Conservation (phyloP, 768 basidiomycete species). For the Naematelia encephala region DNA sequence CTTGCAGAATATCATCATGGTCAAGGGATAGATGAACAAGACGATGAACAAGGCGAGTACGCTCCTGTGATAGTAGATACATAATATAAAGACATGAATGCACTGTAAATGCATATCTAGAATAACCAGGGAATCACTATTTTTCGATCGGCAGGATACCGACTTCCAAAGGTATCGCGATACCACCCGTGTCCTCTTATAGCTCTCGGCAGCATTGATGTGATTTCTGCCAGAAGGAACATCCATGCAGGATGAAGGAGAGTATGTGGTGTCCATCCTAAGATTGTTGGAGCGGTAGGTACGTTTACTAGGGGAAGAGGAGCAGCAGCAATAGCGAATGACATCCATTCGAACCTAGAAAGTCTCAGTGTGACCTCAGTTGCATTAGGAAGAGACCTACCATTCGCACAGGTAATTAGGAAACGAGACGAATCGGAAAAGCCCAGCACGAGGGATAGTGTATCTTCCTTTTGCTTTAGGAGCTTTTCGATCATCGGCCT, state of each 20-base stretch:
- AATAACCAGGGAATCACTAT: slow-evolving; percentile 76
- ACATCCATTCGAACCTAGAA: background rate
- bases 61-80: slow-evolving; percentile 46
- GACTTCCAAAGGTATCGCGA: slow-evolving; percentile 62
- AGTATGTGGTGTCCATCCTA: slow-evolving; percentile 43
- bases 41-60: slow-evolving; percentile 48
- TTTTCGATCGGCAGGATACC: slow-evolving; percentile 73
- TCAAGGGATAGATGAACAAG: slow-evolving; percentile 26
- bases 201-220: slow-evolving; percentile 74
- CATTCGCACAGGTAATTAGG: slow-evolving; percentile 96
- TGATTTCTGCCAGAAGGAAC: slow-evolving; percentile 70
- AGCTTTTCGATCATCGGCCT: slow-evolving; percentile 36
- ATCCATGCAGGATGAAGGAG: slow-evolving; percentile 69
- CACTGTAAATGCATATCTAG: slow-evolving; percentile 39
- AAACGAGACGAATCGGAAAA: slow-evolving; percentile 76
- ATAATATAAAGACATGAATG: slow-evolving; percentile 8
- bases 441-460: slow-evolving; percentile 63
- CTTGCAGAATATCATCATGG: slow-evolving; percentile 4
- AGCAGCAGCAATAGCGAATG: background rate
- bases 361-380: background rate
- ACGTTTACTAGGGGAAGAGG: background rate
- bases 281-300: slow-evolving; percentile 1
- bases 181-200: slow-evolving; percentile 82
- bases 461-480: slow-evolving; percentile 47
- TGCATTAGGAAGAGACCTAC: slow-evolving; percentile 19